A percentile compares a stretch with the other conserved stretches of the same genome.
Conservation (phyloP, 352 stramenopile species). For the Phytophthora tubulina region DNA sequence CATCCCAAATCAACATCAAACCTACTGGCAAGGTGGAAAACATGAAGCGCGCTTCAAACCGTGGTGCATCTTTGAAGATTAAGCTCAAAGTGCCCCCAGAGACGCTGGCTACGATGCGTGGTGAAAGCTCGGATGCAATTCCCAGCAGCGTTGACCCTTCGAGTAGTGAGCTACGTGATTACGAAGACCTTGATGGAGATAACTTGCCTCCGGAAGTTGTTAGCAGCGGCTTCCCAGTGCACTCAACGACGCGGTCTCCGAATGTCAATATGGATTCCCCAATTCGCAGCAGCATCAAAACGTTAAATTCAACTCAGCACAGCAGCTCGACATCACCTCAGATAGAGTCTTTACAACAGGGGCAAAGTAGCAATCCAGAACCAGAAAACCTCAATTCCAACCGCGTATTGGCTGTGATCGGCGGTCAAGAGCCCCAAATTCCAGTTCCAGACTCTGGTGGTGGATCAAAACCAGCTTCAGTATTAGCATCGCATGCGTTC, state of each 20-base stretch:
- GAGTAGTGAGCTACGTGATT: neutral
- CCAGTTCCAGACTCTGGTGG: neutral
- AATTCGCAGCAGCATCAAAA: no score
- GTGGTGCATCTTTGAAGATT: constrained; percentile 3
- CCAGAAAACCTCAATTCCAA: no score
- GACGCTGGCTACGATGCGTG: neutral
- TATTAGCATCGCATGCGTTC: neutral
- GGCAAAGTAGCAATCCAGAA: no score
- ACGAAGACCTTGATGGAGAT: neutral
- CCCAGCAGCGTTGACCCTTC: neutral
- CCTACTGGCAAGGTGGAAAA: constrained; percentile 1
- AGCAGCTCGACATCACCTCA: no score
- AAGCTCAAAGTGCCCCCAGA: constrained; percentile 7
- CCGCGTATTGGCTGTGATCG: no score
- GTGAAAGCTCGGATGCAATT: neutral
- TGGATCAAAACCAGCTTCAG: no score
- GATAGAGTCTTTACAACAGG: no score
- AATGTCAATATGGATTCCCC: no score
- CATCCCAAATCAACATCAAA: neutral
- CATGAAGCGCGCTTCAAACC: constrained; percentile 4
- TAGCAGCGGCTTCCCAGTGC: no score
- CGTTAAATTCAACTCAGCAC: no score
- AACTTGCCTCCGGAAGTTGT: no score
- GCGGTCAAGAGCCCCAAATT: neutral
- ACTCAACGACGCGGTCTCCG: no score